These are phyloP conservation scores for Fusarium sp. DNA, from an alignment of 2,329 filamentous ascomycete species.

Conservation along the genomic window DNA sequence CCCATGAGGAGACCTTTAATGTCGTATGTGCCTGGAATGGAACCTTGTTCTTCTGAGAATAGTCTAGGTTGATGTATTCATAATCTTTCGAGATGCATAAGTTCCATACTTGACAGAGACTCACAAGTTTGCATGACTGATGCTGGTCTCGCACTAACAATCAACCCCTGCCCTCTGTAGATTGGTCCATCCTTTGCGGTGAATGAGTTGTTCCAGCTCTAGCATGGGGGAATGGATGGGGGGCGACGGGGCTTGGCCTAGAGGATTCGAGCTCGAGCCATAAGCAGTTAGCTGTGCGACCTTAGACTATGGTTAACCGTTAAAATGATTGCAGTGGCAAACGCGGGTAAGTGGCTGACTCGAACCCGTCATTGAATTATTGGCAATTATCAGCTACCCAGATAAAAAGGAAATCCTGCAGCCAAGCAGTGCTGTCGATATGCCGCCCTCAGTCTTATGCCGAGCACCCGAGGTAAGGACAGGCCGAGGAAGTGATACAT, in stretches of 20 bases:
- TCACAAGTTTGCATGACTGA: background rate
- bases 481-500: background rate
- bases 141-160: background rate
- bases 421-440: background rate
- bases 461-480: background rate
- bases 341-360: background rate
- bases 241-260: background rate
- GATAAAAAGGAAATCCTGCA: background rate
- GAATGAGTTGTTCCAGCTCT: background rate
- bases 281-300: background rate
- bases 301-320: background rate
- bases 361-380: background rate
- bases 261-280: background rate
- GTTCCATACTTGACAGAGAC: background rate
- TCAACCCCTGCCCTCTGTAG: background rate
- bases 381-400: background rate
- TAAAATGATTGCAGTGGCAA: conserved; percentile 2
- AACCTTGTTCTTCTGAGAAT: background rate
- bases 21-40: background rate
- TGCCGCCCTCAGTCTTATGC: background rate
- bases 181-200: background rate
- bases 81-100: background rate
- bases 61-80: background rate
- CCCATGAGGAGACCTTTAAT: background rate
- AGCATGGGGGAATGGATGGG: background rate